Base-by-base conservation (phyloP, 2,329 filamentous ascomycete species). In the Neurospora crassa region DNA sequence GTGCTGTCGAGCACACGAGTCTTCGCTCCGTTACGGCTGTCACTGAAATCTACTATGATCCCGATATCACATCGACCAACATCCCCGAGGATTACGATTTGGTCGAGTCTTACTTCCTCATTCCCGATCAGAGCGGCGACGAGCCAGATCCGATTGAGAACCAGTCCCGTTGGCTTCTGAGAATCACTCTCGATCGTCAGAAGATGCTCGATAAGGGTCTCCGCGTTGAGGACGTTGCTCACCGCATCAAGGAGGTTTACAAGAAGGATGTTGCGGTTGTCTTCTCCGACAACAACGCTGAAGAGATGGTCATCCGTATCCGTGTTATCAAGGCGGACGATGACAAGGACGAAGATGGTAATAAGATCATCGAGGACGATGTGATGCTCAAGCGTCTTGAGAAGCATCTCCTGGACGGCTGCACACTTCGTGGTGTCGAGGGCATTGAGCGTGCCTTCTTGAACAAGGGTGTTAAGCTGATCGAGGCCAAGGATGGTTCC, bases 31-130 rank as follows among this genome's bases (percentile, higher is more conserved):
- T 99, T 72, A 97, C 94, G 0, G 91, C 95, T 67, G 89, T 93
- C 67, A 97, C 94, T 0, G 96, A 99, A 81, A 95, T 99, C 72
- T 97, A 97, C 86, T 98, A 98, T 78, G 96, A 99, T 79, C 96
- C 96, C 0, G 92, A 96, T 72, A 91, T 97, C 72, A 89, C 92
- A 76, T 86, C 88, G 40, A 99, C 96, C 0, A 92, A 90, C 75
- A 97, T 99, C 76, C 87, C 91, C 43, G 92, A 92, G 71, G 96
- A 99, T 84, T 82, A 88, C 73, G 96, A 98, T 78, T 96, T 98
- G 88, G 92, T 99, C 7, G 94, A 97, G 76, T 97, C 95, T 0
- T 97, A 97, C 85, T 98, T 95, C 83, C 89, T 98, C 79, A 92
- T 98, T 79, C 93, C 93, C 0, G 94, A 97, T 75, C 93, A 96